Evolutionary conservation across 108 stramenopile species (phyloP), one percentile per base, ranked within the genome.

Genomic region (Stephanodiscus minutulus): DNA sequence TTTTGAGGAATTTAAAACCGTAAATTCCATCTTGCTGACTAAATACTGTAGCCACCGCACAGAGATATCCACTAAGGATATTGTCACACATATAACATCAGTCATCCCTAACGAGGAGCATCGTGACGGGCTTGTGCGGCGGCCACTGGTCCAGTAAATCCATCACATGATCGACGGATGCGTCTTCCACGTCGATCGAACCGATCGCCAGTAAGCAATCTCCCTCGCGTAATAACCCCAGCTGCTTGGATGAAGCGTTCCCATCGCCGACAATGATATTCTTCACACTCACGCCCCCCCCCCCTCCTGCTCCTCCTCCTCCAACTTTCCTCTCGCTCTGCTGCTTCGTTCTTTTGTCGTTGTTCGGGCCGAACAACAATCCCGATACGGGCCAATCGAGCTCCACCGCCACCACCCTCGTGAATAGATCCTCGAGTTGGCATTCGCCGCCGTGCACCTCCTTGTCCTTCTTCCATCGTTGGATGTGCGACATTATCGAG

Each of bases 61-160:
- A n/a, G n/a, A n/a, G n/a, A n/a, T n/a, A n/a, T n/a, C n/a, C n/a
- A n/a, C n/a, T n/a, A n/a, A n/a, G n/a, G n/a, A n/a, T n/a, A n/a
- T n/a, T n/a, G n/a, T n/a, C n/a, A n/a, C n/a, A n/a, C n/a, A n/a
- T n/a, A n/a, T n/a, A n/a, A n/a, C n/a, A n/a, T 9, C 8, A 39
- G 3, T 8, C 50, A 56, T 65, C 69, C 56, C 69, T 64, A 3
- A 77, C 36, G 52, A 77, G 37, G 24, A 77, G 48, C 21, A 77
- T 29, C 22, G 76, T 53, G 48, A 77, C 57, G 36, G 44, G 35
- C 48, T 66, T 58, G 17, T 41, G 28, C 1, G 29, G 24, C 25
- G 78, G 73, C 78, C 78, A 79, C 49, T 68, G 72, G 29, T 68
- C 41, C 13, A 79, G n/a, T 43, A 79, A 36, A 28, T 79, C 73